Base-by-base conservation (phyloP, 1,139 yeast genomes). In the Pichia inconspicua region DNA sequence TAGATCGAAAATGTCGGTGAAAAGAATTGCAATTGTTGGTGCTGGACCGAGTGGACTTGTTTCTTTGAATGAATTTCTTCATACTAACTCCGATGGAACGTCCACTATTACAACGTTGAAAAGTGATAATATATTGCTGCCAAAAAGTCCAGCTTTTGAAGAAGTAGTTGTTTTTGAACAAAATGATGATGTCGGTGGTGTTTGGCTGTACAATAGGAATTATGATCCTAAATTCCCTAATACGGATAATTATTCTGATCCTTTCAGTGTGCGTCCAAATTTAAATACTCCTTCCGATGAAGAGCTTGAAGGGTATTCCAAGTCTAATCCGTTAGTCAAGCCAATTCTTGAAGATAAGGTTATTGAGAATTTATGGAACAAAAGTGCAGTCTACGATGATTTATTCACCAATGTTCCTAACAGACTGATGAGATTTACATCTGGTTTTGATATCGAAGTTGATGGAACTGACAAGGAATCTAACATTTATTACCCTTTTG, bases 361-460 rank as follows among this genome's bases (percentile, higher is more conserved):
- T 17, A 37, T 11, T 30, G 39, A 30, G 25, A 30, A 36, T n/a
- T 15, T 46, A 25, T 74, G 78, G 80, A 65, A 59, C 40, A 57
- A 60, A 39, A 66, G 71, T 6, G 67, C 51, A 10, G 53, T 74
- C 30, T 74, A 68, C 53, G 68, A 69, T 31, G 65, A 68, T 45
- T 60, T 75, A 25, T 75, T 68, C 59, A 72, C 79, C 34, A 75
- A 75, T 50, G 71, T 75, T 37, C 76, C 80, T 2, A 53, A 68
- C 25, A 53, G 71, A 41, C 68, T 73, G 49, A 67, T 75, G 49
- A 60, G 76, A 45, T 75, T 70, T 52, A 70, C 77, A 5, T 68
- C 59, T 12, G 49, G 51, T 31, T 50, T 51, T 42, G 53, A 48
- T n/a, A 45, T 31, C 7, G 41, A 45, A 46, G 40, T 42, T 6